Conservation (phyloP, 768 basidiomycete genomes). For the Tylopilus plumbeoviolaceoides region DNA sequence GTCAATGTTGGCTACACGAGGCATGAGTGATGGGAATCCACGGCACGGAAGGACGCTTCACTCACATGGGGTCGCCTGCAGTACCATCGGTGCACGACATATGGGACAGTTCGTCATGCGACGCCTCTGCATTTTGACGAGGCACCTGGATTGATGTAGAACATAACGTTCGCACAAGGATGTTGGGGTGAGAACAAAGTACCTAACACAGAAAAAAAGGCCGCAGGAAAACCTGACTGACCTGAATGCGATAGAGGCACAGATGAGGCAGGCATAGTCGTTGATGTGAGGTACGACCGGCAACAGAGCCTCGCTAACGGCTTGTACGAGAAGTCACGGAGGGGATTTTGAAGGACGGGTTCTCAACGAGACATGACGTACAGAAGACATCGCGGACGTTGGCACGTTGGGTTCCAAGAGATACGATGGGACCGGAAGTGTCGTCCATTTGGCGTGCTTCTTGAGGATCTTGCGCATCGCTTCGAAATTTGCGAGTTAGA, state of each 20-base stretch:
- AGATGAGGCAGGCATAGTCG: conserved; percentile 86
- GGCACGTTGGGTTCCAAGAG: conserved; percentile 19
- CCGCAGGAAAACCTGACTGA: conserved; percentile 80
- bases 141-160: conserved; percentile 39
- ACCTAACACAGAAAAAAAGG: conserved; percentile 75
- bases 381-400: conserved; percentile 7
- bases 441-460: conserved; percentile 89
- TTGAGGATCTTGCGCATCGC: conserved; percentile 92
- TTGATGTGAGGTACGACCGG: conserved; percentile 77
- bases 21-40: not conserved
- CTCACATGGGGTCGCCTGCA: conserved; percentile 74
- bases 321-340: conserved; percentile 69
- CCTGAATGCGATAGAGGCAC: conserved; percentile 88
- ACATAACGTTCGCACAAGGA: conserved; percentile 1
- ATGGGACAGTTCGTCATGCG: conserved; percentile 75
- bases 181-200: not conserved
- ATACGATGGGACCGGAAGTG: conserved; percentile 57
- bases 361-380: conserved; percentile 31
- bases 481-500: conserved; percentile 80
- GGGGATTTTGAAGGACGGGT: conserved; percentile 38
- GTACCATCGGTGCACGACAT: conserved; percentile 75
- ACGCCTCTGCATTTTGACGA: conserved; percentile 90
- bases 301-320: conserved; percentile 75
- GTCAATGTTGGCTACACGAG: conserved; percentile 64
- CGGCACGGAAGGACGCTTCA: conserved; percentile 12